A percentile compares a stretch with the other conserved stretches of the same genome.
These are phyloP conservation scores for Deuterostichococcus epilithicus DNA, from an alignment of 139 green algal species.

Conservation along the genomic window DNA sequence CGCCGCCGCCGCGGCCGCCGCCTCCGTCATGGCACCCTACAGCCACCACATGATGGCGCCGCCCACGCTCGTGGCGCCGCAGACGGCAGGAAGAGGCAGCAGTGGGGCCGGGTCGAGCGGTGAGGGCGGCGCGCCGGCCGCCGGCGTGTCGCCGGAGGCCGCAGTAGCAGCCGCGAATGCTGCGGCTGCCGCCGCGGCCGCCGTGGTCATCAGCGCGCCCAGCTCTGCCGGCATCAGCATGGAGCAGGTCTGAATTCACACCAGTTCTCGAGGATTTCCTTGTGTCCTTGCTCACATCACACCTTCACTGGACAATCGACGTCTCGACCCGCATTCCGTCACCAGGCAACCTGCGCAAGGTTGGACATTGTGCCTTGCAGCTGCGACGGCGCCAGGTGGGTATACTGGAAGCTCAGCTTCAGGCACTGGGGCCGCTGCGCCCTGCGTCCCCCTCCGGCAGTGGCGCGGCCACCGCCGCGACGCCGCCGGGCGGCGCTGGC, in stretches of 20 bases:
- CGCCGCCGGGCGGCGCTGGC: neutral
- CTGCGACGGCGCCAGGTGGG: slow-evolving; percentile 47
- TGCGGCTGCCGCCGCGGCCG: slow-evolving; percentile 17
- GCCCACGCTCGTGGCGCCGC: slow-evolving; percentile 12
- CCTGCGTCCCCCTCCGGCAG: neutral
- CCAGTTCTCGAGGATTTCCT: neutral
- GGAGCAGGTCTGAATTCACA: slow-evolving; percentile 22
- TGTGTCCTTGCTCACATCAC: neutral
- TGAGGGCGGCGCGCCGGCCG: slow-evolving; percentile 6
- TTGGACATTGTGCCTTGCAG: slow-evolving; percentile 10
- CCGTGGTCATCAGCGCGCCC: neutral
- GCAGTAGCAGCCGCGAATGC: slow-evolving; percentile 30
- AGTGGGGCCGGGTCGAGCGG: slow-evolving; percentile 1
- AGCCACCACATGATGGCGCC: slow-evolving; percentile 31
- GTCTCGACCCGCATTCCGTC: neutral
- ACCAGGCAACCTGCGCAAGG: neutral
- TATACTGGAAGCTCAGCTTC: slow-evolving; percentile 36
- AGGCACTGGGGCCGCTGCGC: slow-evolving; percentile 15
- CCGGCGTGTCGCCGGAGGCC: slow-evolving; percentile 18
- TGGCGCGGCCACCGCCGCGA: neutral
- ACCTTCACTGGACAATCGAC: neutral
- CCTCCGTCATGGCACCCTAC: slow-evolving; percentile 17
- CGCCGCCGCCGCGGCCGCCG: slow-evolving; percentile 33
- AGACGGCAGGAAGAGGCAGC: neutral
- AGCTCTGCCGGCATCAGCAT: slow-evolving; percentile 28